These are phyloP conservation scores for Pythium aristosporum DNA, from an alignment of 352 stramenopile species.

Conservation along the genomic window DNA sequence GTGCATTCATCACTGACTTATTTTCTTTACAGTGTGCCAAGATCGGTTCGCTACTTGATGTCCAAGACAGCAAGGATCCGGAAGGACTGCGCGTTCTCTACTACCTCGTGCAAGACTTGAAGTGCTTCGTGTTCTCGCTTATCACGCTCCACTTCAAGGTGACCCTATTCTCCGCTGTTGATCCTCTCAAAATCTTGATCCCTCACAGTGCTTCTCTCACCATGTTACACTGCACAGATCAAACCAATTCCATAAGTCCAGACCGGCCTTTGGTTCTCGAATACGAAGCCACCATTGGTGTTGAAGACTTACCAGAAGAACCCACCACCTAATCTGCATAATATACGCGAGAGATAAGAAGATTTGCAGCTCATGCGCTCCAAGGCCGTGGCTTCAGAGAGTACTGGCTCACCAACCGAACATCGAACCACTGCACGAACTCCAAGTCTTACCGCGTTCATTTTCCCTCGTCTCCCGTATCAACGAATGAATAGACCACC, in stretches of 20 bases:
- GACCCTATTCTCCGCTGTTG: not conserved
- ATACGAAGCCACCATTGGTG: not conserved
- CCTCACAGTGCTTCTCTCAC: not conserved
- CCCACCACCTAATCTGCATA: not conserved
- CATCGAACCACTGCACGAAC: too few species aligned
- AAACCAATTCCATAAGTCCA: conserved; percentile 89
- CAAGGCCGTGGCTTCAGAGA: too few species aligned
- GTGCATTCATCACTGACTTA: not conserved
- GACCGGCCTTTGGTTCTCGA: not conserved
- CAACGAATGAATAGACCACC: too few species aligned
- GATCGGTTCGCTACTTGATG: conserved; percentile 94
- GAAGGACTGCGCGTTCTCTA: conserved; percentile 94
- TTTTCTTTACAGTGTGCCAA: conserved; percentile 82
- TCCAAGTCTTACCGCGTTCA: too few species aligned
- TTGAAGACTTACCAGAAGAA: not conserved
- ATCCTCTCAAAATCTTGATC: not conserved
- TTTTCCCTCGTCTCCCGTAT: too few species aligned
- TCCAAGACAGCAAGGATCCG: conserved; percentile 95
- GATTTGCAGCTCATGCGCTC: too few species aligned
- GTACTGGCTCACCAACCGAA: too few species aligned
- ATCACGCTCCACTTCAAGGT: conserved; percentile 97
- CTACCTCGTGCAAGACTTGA: conserved; percentile 97
- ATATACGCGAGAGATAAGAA: too few species aligned
- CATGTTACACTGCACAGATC: conserved; percentile 51
- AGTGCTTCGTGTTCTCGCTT: conserved; percentile 95